Evolutionary conservation across 306 rosid genomes (phyloP).

Genomic region (Comarum palustre): DNA sequence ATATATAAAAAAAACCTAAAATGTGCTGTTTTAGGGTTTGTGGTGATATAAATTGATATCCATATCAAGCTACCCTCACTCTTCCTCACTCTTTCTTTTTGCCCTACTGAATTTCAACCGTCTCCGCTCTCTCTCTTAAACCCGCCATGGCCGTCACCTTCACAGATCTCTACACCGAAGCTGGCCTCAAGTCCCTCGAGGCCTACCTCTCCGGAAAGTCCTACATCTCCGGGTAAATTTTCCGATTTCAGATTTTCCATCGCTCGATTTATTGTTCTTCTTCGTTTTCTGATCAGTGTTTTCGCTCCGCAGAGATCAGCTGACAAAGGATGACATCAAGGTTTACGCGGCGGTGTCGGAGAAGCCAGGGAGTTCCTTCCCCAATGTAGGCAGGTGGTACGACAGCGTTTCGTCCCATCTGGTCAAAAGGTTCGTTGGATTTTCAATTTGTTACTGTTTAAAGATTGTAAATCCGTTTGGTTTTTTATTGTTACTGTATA

Average conservation of each 20-base stretch:
- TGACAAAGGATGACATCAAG: constrained; percentile 77
- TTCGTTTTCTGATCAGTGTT: neutral
- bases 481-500: neutral
- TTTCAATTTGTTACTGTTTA: neutral
- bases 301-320: constrained; percentile 36
- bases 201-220: constrained; percentile 60
- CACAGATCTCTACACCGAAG: constrained; percentile 77
- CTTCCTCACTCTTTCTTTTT: too few relatives aligned
- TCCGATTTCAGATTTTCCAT: neutral
- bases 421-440: constrained; percentile 46
- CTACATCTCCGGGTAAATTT: constrained; percentile 61
- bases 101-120: neutral
- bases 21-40: too few relatives aligned
- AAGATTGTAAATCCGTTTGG: neutral
- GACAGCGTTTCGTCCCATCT: constrained; percentile 55
- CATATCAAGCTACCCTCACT: too few relatives aligned
- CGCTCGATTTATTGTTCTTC: too few relatives aligned
- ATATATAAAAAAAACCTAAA: too few relatives aligned
- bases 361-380: constrained; percentile 48
- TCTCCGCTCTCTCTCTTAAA: neutral
- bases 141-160: constrained; percentile 67
- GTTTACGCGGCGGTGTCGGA: constrained; percentile 59
- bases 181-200: constrained; percentile 73
- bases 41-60: too few relatives aligned
- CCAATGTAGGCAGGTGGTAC: constrained; percentile 68